Conservation (phyloP, 78 protist species). For the Paratrimastix pyriformis region DNA sequence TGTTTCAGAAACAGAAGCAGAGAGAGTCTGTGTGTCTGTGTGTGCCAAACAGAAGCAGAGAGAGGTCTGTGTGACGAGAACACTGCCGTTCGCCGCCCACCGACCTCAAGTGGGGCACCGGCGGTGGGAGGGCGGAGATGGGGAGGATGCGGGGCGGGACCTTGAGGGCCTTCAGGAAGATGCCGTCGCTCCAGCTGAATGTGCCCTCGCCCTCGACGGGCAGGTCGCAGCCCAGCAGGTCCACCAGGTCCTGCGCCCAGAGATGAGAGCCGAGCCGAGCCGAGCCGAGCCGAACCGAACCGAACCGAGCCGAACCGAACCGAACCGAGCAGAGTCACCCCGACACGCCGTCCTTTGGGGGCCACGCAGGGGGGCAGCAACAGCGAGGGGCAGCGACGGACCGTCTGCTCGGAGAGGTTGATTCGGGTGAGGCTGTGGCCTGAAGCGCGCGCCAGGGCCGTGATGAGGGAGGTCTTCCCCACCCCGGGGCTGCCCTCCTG, state of each 20-base stretch:
- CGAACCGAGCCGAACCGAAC: too few relatives aligned
- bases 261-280: too few relatives aligned
- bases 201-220: conserved; percentile 79
- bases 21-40: too few relatives aligned
- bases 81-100: conserved; percentile 2
- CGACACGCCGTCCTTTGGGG: too few relatives aligned
- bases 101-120: too few relatives aligned
- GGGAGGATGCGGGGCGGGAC: background rate
- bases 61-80: background rate
- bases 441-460: conserved; percentile 67
- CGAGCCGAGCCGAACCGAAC: too few relatives aligned
- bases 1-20: too few relatives aligned
- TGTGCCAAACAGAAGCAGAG: too few relatives aligned
- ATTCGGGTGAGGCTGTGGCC: conserved; percentile 79
- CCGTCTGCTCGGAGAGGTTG: conserved; percentile 97
- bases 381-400: too few relatives aligned
- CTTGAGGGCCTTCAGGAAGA: conserved; percentile 56
- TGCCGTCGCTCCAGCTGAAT: conserved; percentile 41
- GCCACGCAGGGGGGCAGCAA: too few relatives aligned
- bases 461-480: conserved; percentile 94
- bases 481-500: conserved; percentile 96
- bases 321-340: too few relatives aligned
- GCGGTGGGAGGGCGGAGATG: too few relatives aligned
- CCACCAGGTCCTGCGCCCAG: conserved; percentile 97
- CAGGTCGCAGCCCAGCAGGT: conserved; percentile 89